Base-by-base conservation (phyloP, 257 asterid species). In the Solanum lignicaule region DNA sequence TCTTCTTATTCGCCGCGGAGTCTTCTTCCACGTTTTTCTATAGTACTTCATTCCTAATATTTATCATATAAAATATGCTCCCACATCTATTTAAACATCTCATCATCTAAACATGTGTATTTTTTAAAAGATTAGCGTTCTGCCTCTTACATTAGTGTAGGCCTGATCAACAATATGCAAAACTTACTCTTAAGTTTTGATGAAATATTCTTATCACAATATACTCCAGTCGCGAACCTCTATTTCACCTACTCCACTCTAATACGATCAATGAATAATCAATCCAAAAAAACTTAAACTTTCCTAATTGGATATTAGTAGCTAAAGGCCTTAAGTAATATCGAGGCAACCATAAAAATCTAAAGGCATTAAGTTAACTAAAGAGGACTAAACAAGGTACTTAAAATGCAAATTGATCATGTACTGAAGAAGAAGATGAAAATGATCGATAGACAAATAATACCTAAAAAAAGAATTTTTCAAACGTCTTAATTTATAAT, bases 171-270 rank as follows among this genome's bases (percentile, higher is more conserved):
- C 18, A 13, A 8, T 16, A 18, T 55, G 1, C n/a, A 18, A 16
- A 55, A 55, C 9, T 55, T 55, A 55, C 2, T 18, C 8, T 18
- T 5, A 52, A 55, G 10, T 55, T 4, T 18, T 55, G 1, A 6
- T 18, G n/a, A 18, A 6, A 18, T 0, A 18, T 55, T 55, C 2
- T 55, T 55, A 7, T 55, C n/a, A 55, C 0, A 9, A 7, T 55
- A 18, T 55, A 18, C 2, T 55, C 2, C 0, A 1, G 0, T 6
- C 2, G n/a, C 1, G 10, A 18, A 25, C 4, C n/a, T 3, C 2
- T 55, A 55, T 55, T 18, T 55, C 10, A 55, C 25, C 5, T 20
- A 55, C 2, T 21, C 4, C 0, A 20, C 5, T 18, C 10, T 20
- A 55, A 52, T 52, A 16, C 23, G 3, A 16, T 52, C 0, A 52